Conservation (phyloP, 2,329 filamentous ascomycete genomes). For the Fusarium napiforme region DNA sequence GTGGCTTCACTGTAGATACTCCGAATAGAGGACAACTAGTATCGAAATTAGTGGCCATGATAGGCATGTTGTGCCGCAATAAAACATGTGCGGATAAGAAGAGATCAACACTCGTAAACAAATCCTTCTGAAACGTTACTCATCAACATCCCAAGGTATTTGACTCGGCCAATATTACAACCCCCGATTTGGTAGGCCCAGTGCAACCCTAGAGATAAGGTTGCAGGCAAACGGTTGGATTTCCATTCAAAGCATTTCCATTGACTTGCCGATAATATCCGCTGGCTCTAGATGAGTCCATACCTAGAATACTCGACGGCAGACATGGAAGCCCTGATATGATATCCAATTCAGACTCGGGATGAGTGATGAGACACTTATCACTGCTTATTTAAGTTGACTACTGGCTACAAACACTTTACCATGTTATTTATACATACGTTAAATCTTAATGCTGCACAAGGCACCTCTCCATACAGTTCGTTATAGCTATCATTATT, state of each 20-base stretch:
- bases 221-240: constrained; percentile 2
- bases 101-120: constrained; percentile 9
- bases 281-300: constrained; percentile 8
- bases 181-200: constrained; percentile 8
- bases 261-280: constrained; percentile 15
- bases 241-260: neutral
- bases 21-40: neutral
- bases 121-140: constrained; percentile 19
- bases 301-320: neutral
- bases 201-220: constrained; percentile 12
- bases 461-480: too few species aligned
- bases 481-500: too few species aligned
- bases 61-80: neutral
- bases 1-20: neutral
- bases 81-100: neutral
- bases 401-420: neutral
- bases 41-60: neutral
- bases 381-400: neutral
- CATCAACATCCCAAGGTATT: neutral
- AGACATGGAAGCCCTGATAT: neutral
- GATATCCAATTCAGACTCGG: neutral
- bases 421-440: neutral
- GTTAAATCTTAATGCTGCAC: too few species aligned
- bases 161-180: neutral
- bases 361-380: neutral